phyloP scores from a whole-genome alignment of 2,329 filamentous ascomycete species.

The Sclerotinia subarctica region DNA sequence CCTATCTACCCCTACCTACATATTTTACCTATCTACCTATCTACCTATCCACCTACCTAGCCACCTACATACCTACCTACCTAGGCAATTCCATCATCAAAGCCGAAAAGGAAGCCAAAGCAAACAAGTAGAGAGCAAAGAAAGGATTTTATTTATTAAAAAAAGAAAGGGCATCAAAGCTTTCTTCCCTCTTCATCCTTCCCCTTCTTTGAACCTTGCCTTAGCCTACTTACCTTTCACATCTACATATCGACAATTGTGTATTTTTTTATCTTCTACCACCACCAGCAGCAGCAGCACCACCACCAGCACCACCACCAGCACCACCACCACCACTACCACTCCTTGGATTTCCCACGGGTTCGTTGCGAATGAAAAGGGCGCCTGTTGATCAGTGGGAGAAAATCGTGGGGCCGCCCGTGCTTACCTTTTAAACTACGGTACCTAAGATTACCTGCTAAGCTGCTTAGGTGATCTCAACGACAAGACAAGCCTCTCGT shows the following conservation, averaged over 20 bases:
- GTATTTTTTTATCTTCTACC: background rate
- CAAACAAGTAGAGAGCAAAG: background rate
- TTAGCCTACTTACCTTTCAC: background rate
- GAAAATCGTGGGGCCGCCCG: background rate
- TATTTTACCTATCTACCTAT: too few species aligned
- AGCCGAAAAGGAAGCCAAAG: background rate
- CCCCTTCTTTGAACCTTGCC: background rate
- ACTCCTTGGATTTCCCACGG: background rate
- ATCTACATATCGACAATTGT: background rate
- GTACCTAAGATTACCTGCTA: too few species aligned
- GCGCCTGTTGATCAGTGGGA: conserved; percentile 7
- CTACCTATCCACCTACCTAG: too few species aligned
- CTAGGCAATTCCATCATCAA: too few species aligned
- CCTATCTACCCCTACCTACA: too few species aligned
- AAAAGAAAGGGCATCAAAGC: background rate
- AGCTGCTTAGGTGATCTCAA: conserved; percentile 5
- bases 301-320: too few species aligned
- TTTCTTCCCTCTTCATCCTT: background rate
- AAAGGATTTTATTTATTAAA: background rate
- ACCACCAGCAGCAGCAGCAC: too few species aligned
- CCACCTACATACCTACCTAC: too few species aligned
- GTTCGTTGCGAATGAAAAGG: conserved; percentile 8
- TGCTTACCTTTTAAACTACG: too few species aligned
- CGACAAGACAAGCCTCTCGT: background rate
- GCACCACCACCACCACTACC: background rate